Conservation (phyloP, 2,329 filamentous ascomycete species). For the Epichloe aotearoae region DNA sequence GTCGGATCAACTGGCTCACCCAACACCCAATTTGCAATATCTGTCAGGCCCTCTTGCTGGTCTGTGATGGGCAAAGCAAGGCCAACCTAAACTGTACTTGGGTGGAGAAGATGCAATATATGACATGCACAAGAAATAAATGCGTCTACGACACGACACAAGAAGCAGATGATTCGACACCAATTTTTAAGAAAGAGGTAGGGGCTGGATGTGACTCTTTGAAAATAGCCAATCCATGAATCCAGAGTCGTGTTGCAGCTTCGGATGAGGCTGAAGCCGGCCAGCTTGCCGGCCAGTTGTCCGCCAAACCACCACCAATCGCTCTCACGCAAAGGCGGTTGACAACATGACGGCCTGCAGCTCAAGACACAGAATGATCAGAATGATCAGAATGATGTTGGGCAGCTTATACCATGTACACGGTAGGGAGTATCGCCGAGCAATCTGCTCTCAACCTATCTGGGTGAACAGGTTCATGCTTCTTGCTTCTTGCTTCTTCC, state of each 20-base stretch:
- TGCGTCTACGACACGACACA: not conserved
- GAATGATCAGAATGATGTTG: not conserved
- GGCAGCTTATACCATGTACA: not conserved
- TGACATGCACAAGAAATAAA: not conserved
- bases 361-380: not conserved
- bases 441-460: not conserved
- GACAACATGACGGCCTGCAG: not conserved
- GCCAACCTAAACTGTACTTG: not conserved
- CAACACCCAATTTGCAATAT: not conserved
- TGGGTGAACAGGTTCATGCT: too few relatives aligned
- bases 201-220: not conserved
- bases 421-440: not conserved
- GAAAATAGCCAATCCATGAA: not conserved
- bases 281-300: not conserved
- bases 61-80: not conserved
- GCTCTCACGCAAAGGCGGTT: not conserved
- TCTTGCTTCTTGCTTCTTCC: too few relatives aligned
- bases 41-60: not conserved
- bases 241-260: conserved; percentile 5
- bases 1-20: too few relatives aligned
- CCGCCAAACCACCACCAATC: not conserved
- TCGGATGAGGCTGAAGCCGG: not conserved
- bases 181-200: not conserved
- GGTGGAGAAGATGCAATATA: not conserved
- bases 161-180: not conserved